Percentiles rank a stretch among this genome's conserved stretches.
phyloP scores from a whole-genome alignment of 1,139 yeast genomes.

The Citeromyces hawaiiensis region DNA sequence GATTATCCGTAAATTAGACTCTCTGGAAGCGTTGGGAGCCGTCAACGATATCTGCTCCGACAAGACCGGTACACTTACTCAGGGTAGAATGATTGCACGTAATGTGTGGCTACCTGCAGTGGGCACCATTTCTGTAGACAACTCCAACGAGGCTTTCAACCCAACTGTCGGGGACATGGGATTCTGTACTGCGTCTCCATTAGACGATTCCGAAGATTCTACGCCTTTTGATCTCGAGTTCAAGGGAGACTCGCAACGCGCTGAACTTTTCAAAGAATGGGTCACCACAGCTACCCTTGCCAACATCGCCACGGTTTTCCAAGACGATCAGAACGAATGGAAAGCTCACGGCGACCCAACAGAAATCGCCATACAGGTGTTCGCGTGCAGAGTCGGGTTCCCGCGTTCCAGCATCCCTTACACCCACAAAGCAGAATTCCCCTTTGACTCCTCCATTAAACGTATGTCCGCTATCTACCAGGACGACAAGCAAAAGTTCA shows the following conservation, averaged over 20 bases:
- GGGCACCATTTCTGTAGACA: constrained; percentile 51
- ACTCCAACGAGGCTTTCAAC: constrained; percentile 58
- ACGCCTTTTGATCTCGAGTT: constrained; percentile 13
- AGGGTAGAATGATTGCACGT: constrained; percentile 66
- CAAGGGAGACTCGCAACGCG: constrained; percentile 8
- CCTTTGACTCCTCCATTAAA: constrained; percentile 69
- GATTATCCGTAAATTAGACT: constrained; percentile 66
- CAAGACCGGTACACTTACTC: constrained; percentile 73
- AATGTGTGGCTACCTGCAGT: constrained; percentile 67
- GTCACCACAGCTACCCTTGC: constrained; percentile 54
- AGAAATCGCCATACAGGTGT: constrained; percentile 72
- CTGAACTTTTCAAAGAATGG: constrained; percentile 29
- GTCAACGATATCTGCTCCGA: constrained; percentile 76
- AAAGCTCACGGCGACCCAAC: constrained; percentile 79
- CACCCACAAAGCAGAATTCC: constrained; percentile 48
- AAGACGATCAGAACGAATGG: constrained; percentile 37
- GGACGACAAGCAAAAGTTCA: constrained; percentile 17
- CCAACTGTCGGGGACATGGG: constrained; percentile 53
- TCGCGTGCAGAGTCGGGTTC: constrained; percentile 40
- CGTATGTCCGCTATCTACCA: constrained; percentile 58
- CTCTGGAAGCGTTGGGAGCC: constrained; percentile 71
- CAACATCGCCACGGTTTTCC: constrained; percentile 50
- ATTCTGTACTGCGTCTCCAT: constrained; percentile 28
- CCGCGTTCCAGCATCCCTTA: constrained; percentile 27
- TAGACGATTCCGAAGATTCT: constrained; percentile 22